These are phyloP conservation scores for Penicillium cataractarum DNA, from an alignment of 495 filamentous ascomycete genomes.

Conservation along the genomic window DNA sequence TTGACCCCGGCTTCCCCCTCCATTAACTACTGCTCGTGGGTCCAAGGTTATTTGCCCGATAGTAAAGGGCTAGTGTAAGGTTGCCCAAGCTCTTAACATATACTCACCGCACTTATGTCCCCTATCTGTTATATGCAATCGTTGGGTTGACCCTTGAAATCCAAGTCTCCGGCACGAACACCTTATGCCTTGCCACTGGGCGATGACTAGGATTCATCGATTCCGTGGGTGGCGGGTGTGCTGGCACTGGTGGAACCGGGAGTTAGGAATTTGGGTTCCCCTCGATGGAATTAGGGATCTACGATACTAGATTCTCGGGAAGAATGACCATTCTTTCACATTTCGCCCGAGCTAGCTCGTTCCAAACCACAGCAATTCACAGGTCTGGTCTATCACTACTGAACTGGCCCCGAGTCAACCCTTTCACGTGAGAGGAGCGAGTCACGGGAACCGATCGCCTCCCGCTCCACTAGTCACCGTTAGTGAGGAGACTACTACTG, in stretches of 20 bases:
- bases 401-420: background rate
- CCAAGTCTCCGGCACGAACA: slow-evolving; percentile 1
- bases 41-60: background rate
- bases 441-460: slow-evolving; percentile 7
- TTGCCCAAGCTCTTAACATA: background rate
- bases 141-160: background rate
- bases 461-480: slow-evolving; percentile 8
- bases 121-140: background rate
- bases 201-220: slow-evolving; percentile 5
- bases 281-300: background rate
- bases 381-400: background rate
- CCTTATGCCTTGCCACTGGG: slow-evolving; percentile 2
- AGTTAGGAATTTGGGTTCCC: background rate
- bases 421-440: slow-evolving; percentile 2
- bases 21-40: background rate
- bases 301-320: too few species aligned
- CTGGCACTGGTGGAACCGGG: slow-evolving; percentile 3
- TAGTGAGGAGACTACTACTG: background rate
- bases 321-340: background rate
- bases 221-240: slow-evolving; percentile 5
- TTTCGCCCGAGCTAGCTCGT: background rate
- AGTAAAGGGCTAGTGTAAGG: background rate
- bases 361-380: background rate
- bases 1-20: background rate
- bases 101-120: slow-evolving; percentile 1